Evolutionary conservation across 164 flowering plant genomes (phyloP).

Genomic region (Chimonanthus salicifolius): DNA sequence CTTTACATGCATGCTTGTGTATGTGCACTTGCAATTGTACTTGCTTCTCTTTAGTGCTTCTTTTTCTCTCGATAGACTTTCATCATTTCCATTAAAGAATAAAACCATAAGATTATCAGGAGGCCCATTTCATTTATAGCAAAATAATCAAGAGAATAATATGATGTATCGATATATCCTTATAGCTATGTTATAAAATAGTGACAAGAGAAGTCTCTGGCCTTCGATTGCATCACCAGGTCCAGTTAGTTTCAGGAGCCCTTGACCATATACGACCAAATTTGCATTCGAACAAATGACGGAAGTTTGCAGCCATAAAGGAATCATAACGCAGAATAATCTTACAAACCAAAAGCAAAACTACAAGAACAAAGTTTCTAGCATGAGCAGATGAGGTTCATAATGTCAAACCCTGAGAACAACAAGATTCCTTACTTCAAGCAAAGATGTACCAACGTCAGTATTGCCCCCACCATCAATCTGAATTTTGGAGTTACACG

Average conservation of each 20-base stretch:
- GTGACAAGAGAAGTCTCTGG: conserved; percentile 76
- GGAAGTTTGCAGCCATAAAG: conserved; percentile 59
- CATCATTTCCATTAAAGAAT: too few relatives aligned
- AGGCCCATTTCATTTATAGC: neutral
- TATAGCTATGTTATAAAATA: conserved; percentile 86
- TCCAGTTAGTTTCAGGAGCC: conserved; percentile 66
- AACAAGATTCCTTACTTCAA: conserved; percentile 85
- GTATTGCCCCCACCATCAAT: conserved; percentile 81
- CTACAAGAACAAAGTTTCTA: neutral
- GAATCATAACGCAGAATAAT: neutral
- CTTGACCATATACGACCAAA: conserved; percentile 88
- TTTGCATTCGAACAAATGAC: conserved; percentile 73
- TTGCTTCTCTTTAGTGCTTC: too few relatives aligned
- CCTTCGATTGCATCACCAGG: conserved; percentile 80
- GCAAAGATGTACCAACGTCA: conserved; percentile 64
- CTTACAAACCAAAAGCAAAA: conserved; percentile 1
- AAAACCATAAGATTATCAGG: neutral
- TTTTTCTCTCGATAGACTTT: too few relatives aligned
- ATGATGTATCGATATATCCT: conserved; percentile 22
- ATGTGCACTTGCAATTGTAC: too few relatives aligned
- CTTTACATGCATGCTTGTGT: too few relatives aligned
- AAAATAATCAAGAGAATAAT: neutral
- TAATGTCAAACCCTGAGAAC: conserved; percentile 64
- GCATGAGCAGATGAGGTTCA: conserved; percentile 4
- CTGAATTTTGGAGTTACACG: conserved; percentile 84